Conservation (phyloP, 2,329 filamentous ascomycete species). For the Fonsecaea pedrosoi region DNA sequence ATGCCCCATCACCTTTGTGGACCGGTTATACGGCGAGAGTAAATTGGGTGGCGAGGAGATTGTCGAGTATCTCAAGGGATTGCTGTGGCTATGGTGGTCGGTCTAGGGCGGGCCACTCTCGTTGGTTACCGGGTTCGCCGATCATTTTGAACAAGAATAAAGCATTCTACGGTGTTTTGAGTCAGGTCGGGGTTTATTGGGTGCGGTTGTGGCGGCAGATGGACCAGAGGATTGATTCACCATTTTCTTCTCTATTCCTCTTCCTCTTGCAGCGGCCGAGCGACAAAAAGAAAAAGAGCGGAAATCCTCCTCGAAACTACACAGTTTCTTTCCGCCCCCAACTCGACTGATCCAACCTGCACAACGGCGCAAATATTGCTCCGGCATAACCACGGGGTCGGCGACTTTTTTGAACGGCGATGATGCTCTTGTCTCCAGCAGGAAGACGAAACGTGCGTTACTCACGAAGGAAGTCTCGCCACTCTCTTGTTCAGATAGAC, state of each 20-base stretch:
- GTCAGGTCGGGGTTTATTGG: too few species aligned
- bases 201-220: too few species aligned
- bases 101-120: slow-evolving; percentile 55
- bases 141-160: neutral
- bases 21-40: slow-evolving; percentile 91
- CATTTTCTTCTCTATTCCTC: too few species aligned
- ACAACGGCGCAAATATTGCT: too few species aligned
- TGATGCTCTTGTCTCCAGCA: neutral
- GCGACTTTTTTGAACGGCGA: too few species aligned
- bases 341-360: too few species aligned
- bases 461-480: neutral
- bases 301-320: too few species aligned
- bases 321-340: too few species aligned
- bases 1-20: slow-evolving; percentile 95
- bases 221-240: too few species aligned
- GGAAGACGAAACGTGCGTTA: neutral
- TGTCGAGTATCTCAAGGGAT: slow-evolving; percentile 91
- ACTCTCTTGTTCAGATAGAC: neutral
- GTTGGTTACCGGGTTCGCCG: neutral
- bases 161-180: slow-evolving; percentile 14
- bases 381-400: too few species aligned
- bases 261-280: too few species aligned
- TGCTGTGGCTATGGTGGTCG: slow-evolving; percentile 77
- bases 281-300: too few species aligned
- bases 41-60: slow-evolving; percentile 96